Conservation (phyloP, 306 rosid species). For the Cicer yamashitae region DNA sequence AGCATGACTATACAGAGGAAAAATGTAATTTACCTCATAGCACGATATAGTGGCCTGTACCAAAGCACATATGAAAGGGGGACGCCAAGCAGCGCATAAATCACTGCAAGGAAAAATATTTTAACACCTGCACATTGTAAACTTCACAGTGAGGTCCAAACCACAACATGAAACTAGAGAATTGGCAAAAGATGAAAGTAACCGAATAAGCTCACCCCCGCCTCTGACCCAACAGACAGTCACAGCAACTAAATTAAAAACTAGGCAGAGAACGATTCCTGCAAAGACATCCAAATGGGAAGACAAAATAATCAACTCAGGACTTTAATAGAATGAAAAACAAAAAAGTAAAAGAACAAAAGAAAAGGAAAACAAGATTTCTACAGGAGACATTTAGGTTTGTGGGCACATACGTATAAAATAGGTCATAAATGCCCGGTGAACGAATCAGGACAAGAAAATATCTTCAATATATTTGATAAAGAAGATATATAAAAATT, state of each 20-base stretch:
- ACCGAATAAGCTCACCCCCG: constrained; percentile 72
- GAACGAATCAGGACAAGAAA: constrained; percentile 13
- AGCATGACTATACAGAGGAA: neutral
- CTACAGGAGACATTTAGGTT: neutral
- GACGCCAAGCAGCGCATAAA: constrained; percentile 85
- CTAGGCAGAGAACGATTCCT: constrained; percentile 92
- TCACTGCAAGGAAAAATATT: constrained; percentile 95
- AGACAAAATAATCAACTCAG: constrained; percentile 9
- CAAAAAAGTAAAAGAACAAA: neutral
- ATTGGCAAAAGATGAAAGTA: neutral
- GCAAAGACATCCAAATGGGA: constrained; percentile 45
- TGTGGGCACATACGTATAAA: neutral
- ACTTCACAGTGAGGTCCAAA: constrained; percentile 43
- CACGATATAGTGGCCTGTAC: constrained; percentile 98
- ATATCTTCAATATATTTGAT: neutral
- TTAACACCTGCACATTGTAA: constrained; percentile 70
- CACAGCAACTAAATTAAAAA: constrained; percentile 82
- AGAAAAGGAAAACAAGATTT: neutral
- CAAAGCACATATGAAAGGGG: constrained; percentile 95
- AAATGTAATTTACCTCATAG: constrained; percentile 71
- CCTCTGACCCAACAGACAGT: constrained; percentile 87
- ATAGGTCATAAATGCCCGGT: neutral
- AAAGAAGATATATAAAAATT: neutral
- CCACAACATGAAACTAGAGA: constrained; percentile 34
- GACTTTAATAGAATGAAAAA: neutral